These are phyloP conservation scores for Crithidia sp. DNA, from an alignment of 208 protist genomes.

Conservation along the genomic window DNA sequence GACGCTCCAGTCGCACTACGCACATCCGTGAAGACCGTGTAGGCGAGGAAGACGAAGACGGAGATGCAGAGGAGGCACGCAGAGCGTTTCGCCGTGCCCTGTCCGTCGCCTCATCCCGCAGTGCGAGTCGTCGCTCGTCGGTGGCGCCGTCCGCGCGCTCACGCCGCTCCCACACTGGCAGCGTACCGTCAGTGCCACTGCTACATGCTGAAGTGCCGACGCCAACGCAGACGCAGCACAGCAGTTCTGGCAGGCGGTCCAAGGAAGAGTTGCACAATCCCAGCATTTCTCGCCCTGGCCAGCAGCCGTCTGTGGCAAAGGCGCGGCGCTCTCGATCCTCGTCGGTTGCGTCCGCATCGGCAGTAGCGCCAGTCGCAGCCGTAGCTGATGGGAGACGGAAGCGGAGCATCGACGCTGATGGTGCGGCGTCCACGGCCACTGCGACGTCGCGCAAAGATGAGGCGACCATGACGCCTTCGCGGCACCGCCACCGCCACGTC, in stretches of 20 bases:
- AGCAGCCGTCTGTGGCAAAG: not conserved
- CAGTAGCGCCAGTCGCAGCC: too few species aligned
- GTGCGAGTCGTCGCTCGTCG: constrained; percentile 43
- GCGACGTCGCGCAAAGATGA: not conserved
- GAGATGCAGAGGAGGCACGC: constrained; percentile 22
- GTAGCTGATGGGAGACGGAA: not conserved
- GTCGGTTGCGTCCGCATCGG: not conserved
- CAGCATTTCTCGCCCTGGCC: not conserved
- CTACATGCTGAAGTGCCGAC: too few species aligned
- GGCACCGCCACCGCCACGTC: not conserved
- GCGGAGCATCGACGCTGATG: not conserved
- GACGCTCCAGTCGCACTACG: constrained; percentile 1
- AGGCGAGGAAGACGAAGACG: not conserved
- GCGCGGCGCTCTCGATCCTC: not conserved
- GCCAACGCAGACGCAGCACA: too few species aligned
- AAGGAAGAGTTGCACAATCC: too few species aligned
- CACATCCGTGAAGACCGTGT: not conserved
- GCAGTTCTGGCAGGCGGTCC: too few species aligned
- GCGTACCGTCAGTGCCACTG: not conserved
- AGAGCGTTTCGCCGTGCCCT: constrained; percentile 45
- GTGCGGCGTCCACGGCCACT: too few species aligned
- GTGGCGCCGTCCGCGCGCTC: constrained; percentile 14
- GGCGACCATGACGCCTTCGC: constrained; percentile 8
- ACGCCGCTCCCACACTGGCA: not conserved
- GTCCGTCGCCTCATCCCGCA: constrained; percentile 41